Evolutionary conservation across 148 eudicot genomes (phyloP).

Genomic region (Oxyria digyna): DNA sequence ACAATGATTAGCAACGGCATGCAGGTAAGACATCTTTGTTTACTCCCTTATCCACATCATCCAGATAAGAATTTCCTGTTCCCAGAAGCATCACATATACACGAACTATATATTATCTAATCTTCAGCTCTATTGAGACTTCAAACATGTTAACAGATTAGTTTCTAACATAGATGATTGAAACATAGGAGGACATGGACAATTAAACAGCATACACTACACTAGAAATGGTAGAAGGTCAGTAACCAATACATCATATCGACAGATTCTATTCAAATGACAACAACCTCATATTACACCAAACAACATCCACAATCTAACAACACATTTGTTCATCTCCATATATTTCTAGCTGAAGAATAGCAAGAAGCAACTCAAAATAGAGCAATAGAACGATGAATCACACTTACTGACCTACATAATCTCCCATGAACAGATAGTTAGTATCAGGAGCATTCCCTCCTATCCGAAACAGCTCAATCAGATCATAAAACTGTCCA

Average conservation of each 20-base stretch:
- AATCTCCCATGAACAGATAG: conserved; percentile 47
- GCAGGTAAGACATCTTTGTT: background rate
- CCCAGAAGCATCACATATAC: background rate
- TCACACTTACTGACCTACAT: conserved; percentile 24
- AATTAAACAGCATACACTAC: background rate
- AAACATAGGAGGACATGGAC: background rate
- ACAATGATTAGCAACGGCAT: background rate
- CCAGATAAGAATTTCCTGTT: background rate
- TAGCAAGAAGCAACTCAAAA: background rate
- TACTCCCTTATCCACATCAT: background rate
- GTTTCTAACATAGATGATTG: background rate
- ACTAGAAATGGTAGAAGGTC: background rate
- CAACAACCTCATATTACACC: background rate
- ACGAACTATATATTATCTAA: background rate
- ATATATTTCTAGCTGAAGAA: background rate
- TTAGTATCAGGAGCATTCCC: conserved; percentile 40
- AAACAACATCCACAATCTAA: background rate
- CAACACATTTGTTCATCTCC: background rate
- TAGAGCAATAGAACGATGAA: background rate
- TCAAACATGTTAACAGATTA: background rate
- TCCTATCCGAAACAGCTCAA: conserved; percentile 35
- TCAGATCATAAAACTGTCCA: conserved; percentile 39
- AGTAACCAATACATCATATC: background rate
- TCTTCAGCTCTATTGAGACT: background rate
- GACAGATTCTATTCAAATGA: background rate